phyloP scores from a whole-genome alignment of 257 asterid genomes.

The Nicotiana undulata region DNA sequence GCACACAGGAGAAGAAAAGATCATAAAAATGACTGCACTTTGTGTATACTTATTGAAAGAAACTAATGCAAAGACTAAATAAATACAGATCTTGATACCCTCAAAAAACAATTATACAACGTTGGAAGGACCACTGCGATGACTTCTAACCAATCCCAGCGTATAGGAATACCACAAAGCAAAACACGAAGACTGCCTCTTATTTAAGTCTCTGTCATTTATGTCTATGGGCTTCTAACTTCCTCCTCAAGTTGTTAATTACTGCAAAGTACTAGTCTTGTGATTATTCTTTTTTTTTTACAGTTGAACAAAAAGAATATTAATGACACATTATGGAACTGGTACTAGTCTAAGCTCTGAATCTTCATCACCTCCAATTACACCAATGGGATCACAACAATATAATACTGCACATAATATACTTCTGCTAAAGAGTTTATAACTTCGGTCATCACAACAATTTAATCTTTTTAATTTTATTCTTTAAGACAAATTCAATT shows the following conservation, averaged over 20 bases:
- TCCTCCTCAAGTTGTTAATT: background rate
- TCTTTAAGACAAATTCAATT: background rate
- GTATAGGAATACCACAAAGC: background rate
- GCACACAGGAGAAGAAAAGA: background rate
- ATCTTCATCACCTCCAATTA: conserved; percentile 18
- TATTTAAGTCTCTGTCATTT: background rate
- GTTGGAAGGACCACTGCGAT: background rate
- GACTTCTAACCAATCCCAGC: background rate
- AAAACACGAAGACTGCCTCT: background rate
- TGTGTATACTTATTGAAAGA: background rate
- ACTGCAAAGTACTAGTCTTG: background rate
- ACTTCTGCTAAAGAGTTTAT: too few species aligned
- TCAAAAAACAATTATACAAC: background rate
- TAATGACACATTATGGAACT: conserved; percentile 6
- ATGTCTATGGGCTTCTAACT: background rate
- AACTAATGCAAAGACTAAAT: background rate
- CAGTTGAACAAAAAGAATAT: conserved; percentile 4
- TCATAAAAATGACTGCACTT: background rate
- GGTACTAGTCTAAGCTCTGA: conserved; percentile 11
- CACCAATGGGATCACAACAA: conserved; percentile 17
- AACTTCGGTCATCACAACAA: background rate
- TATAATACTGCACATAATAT: too few species aligned
- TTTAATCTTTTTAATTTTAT: background rate
- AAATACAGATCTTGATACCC: background rate
- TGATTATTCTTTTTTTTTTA: background rate